Percentiles rank a stretch among this genome's conserved stretches.
Evolutionary conservation across 106 monocot species (phyloP).

Genomic region (Dendrobium huoshanense): DNA sequence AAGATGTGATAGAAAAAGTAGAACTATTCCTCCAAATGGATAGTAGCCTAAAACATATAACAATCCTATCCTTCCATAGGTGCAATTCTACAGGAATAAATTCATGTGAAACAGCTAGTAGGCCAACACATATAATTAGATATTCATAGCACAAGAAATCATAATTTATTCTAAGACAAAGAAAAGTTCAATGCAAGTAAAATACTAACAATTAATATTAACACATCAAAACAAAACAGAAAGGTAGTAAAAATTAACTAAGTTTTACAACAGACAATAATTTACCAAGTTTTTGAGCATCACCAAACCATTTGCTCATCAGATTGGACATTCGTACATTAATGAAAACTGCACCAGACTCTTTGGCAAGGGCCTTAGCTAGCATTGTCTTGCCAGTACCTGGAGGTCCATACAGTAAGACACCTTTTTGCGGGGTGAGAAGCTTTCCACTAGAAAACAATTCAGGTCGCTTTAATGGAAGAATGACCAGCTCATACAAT

Average conservation of each 20-base stretch:
- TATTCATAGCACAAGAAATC: neutral
- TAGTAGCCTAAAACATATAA: neutral
- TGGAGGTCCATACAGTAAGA: slow-evolving; percentile 87
- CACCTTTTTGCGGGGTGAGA: slow-evolving; percentile 92
- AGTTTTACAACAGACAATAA: neutral
- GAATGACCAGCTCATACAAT: slow-evolving; percentile 82
- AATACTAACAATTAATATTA: neutral
- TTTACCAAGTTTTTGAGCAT: slow-evolving; percentile 97
- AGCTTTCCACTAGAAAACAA: slow-evolving; percentile 88
- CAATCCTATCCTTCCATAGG: neutral
- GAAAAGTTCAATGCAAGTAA: neutral
- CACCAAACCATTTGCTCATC: slow-evolving; percentile 99
- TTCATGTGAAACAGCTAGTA: neutral
- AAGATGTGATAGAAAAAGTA: too few relatives aligned
- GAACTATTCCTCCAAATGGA: too few relatives aligned
- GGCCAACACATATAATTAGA: neutral
- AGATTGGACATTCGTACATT: slow-evolving; percentile 93
- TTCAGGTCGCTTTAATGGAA: slow-evolving; percentile 81
- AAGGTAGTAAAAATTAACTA: neutral
- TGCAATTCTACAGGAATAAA: neutral
- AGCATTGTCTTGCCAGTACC: slow-evolving; percentile 99
- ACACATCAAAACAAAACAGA: neutral
- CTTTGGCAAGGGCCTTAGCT: slow-evolving; percentile 93
- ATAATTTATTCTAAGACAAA: neutral
- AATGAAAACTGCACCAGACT: slow-evolving; percentile 94